Evolutionary conservation across 1,139 yeast genomes (phyloP), one percentile per base, ranked within the genome.

Genomic region (Magnusiomyces paraingens): DNA sequence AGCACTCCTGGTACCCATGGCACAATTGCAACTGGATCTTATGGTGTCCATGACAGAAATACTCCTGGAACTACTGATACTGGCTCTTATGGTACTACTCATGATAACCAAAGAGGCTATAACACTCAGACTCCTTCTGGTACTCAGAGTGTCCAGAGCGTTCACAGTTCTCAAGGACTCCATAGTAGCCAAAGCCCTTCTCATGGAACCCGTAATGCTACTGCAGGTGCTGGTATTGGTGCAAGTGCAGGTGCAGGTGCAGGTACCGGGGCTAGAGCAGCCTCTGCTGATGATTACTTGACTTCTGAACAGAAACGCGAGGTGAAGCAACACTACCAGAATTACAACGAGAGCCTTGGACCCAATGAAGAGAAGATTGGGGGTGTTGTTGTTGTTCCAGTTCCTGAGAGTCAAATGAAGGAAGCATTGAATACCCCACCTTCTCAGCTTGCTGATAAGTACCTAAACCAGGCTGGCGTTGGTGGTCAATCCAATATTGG

Each of bases 401-500:
- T 51, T 2, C 52, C 51, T 10, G 49, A 47, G 17, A 47, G 49
- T 17, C 55, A 51, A 29, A 15, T 52, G 44, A 18, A 42, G n/a
- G 51, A 26, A 12, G 49, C 49, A 12, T 21, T 46, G 40, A 35
- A 32, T 20, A 46, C 49, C 14, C 49, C 49, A 17, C 18, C 40
- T 29, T 46, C 49, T 10, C 41, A 46, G 26, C 49, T 46, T 35
- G 75, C 83, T 1, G 76, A 95, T 4, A 46, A 46, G 49, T 46
- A 15, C 17, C 35, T 46, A 41, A 46, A 46, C 40, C 40, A 36
- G 17, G n/a, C 17, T 12, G 17, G 40, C 12, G 17, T n/a, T 36
- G n/a, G n/a, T 14, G 17, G 17, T 5, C 17, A 36, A 5, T 12
- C 17, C 4, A 36, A 36, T n/a, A 36, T 36, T 36, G 40, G 17